Base-by-base conservation (phyloP, 2,329 filamentous ascomycete species). In the Raffaelea ambrosiae region DNA sequence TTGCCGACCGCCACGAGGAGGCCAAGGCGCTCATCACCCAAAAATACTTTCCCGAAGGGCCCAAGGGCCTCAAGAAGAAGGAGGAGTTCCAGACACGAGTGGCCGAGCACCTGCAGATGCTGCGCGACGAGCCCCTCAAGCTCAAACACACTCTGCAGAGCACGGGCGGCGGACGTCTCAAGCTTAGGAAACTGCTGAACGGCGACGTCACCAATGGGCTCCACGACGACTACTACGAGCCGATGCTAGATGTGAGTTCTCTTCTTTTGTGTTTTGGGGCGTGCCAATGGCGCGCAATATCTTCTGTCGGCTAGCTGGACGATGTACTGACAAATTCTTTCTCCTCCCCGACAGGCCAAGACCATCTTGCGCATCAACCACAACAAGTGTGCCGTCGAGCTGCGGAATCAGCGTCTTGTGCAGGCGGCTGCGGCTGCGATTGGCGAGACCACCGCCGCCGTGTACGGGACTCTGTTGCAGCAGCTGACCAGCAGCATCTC, bases 361-460 rank as follows among this genome's bases (percentile, higher is more conserved):
- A 71, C 89, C 54, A 74, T 90, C 33, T 71, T 97, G 43, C 80
- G 84, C 23, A 72, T 96, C 47, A 96, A 95, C 61, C 84, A 88
- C 58, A 84, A 90, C 48, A 94, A 91, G 63, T 87, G 88, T 50
- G 72, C 84, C 7, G 86, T 96, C 10, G 82, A 86, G 44, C 72
- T 95, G 53, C 86, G 91, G 48, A 95, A 88, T 57, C 77, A 83
- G 54, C 79, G 81, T 19, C 79, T 97, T 3, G 79, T 84, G 46
- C 73, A 81, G n/a, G 77, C 89, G 48, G 88, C 82, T 1, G 74
- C 81, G 45, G 79, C 85, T 46, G 73, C 77, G 29, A 75, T 93
- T 19, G 86, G 89, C 40, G 73, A 81, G 38, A 81, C 77, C 2
- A 94, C 90, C 1, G 83, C 84, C 1, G 75, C 83, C 51, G 80